Base-by-base conservation (phyloP, 1,139 yeast genomes). In the Geotrichum siamense region DNA sequence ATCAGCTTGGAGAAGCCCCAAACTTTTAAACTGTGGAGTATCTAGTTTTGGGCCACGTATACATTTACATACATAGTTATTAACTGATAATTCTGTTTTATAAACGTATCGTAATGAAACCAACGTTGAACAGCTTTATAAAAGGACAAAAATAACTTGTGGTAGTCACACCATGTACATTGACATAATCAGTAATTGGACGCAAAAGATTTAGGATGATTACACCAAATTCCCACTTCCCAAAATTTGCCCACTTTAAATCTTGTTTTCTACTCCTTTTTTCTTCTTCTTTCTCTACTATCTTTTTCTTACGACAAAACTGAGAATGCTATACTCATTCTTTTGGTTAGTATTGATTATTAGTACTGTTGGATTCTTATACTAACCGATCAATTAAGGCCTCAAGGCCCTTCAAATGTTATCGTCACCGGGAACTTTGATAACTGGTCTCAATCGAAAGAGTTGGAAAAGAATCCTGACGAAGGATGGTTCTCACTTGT, bases 1-100 rank as follows among this genome's bases (percentile, higher is more conserved):
- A 64, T 85, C 40, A 83, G 94, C 32, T 68, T 82, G 50, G 89
- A 82, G 53, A 73, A 85, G 13, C 96, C 96, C 2, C 93, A 83
- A 61, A 68, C 79, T 29, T 87, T 85, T 63, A 83, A 89, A 62
- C 82, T 85, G 54, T 87, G 97, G 97, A 42, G 43, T 26, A 30
- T 31, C 17, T 33, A 31, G n/a, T n/a, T n/a, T n/a, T n/a, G n/a
- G n/a, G n/a, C n/a, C n/a, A n/a, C n/a, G n/a, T n/a, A n/a, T n/a
- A n/a, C n/a, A n/a, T n/a, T n/a, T n/a, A n/a, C n/a, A n/a, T n/a
- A n/a, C n/a, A n/a, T n/a, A n/a, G n/a, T n/a, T n/a, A n/a, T n/a
- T n/a, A n/a, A n/a, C n/a, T n/a, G n/a, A n/a, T n/a, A n/a, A n/a
- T n/a, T n/a, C n/a, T n/a, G n/a, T n/a, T n/a, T n/a, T n/a, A n/a